Conservation (phyloP, 2,329 filamentous ascomycete genomes). For the Hortaea werneckii region DNA sequence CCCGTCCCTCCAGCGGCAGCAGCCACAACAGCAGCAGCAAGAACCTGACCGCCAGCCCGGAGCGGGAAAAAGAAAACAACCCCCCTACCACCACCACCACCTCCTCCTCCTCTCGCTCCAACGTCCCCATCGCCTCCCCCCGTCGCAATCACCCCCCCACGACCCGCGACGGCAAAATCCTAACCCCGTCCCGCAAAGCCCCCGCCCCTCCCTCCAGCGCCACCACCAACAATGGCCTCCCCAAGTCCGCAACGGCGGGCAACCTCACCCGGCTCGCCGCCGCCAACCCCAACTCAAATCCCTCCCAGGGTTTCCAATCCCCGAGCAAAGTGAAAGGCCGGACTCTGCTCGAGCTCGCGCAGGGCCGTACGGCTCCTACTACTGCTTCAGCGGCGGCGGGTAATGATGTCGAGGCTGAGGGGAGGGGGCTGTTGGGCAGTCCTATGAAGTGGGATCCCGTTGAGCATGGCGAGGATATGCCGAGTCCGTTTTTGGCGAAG, state of each 20-base stretch:
- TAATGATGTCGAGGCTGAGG: neutral
- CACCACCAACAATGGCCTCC: neutral
- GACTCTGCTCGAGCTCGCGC: slow-evolving; percentile 83
- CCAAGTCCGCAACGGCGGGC: slow-evolving; percentile 2
- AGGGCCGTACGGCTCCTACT: slow-evolving; percentile 49
- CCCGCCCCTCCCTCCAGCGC: slow-evolving; percentile 9
- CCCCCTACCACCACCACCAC: slow-evolving; percentile 13
- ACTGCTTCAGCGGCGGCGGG: neutral
- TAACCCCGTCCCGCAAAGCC: slow-evolving; percentile 16
- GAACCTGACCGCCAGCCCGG: neutral
- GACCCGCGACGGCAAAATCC: slow-evolving; percentile 8
- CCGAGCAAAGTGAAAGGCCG: slow-evolving; percentile 48
- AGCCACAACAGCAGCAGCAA: neutral
- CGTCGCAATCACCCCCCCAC: slow-evolving; percentile 7
- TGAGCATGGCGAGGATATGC: slow-evolving; percentile 63
- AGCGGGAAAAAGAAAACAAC: slow-evolving; percentile 22
- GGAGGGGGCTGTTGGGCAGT: slow-evolving; percentile 23
- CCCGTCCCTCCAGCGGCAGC: neutral
- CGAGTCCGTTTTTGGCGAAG: slow-evolving; percentile 60
- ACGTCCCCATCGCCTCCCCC: slow-evolving; percentile 31
- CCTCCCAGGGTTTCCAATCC: slow-evolving; percentile 27
- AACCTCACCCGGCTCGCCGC: slow-evolving; percentile 45
- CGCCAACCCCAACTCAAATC: slow-evolving; percentile 28
- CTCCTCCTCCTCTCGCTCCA: slow-evolving; percentile 10
- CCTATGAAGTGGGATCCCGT: slow-evolving; percentile 79